These are phyloP conservation scores for Beauveria sp. DNA, from an alignment of 2,329 filamentous ascomycete genomes.

Conservation along the genomic window DNA sequence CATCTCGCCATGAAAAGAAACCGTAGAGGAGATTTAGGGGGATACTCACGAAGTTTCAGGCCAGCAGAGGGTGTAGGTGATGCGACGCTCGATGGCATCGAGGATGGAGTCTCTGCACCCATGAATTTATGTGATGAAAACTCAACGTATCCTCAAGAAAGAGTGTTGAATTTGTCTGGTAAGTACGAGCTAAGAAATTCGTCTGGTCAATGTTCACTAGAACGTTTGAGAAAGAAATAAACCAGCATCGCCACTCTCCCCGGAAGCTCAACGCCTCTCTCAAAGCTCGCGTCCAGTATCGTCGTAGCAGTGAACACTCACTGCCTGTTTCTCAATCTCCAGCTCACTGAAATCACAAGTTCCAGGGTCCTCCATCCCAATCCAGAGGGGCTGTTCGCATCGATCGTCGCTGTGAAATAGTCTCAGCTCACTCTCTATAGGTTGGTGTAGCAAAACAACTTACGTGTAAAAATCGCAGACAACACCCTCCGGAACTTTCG, in stretches of 20 bases:
- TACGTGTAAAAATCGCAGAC: background rate
- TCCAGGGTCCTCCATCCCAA: background rate
- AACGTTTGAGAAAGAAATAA: background rate
- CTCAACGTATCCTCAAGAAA: background rate
- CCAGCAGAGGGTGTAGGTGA: background rate
- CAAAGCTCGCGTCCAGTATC: background rate
- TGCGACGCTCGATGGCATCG: background rate
- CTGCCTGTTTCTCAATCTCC: background rate
- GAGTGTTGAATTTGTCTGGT: background rate
- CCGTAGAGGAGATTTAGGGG: background rate
- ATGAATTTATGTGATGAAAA: background rate
- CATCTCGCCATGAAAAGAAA: background rate
- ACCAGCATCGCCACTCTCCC: background rate
- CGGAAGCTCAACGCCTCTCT: background rate
- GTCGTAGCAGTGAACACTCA: background rate
- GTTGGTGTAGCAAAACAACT: background rate
- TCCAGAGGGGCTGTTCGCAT: background rate
- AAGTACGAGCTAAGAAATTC: background rate
- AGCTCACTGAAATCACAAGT: background rate
- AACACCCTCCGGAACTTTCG: background rate
- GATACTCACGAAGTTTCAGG: background rate
- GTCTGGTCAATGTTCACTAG: background rate
- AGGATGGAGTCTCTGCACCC: background rate
- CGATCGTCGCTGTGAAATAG: constrained; percentile 24
- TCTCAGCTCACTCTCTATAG: constrained; percentile 7